Percentiles rank a stretch among this genome's conserved stretches.
These are phyloP conservation scores for Herpetomonas muscarum DNA, from an alignment of 208 protist genomes.

Conservation along the genomic window DNA sequence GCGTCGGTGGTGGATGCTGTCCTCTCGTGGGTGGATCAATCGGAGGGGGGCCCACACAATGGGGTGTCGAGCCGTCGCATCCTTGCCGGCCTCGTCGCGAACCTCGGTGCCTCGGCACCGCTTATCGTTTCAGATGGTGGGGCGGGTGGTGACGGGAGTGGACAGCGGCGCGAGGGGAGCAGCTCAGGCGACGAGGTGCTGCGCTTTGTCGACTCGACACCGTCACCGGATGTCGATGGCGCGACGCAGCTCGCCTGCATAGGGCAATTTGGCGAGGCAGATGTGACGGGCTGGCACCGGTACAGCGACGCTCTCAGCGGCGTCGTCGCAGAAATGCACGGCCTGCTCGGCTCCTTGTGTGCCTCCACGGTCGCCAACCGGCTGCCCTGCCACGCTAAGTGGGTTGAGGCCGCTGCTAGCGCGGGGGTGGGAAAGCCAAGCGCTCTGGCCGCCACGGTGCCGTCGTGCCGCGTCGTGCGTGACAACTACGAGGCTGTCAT, in stretches of 20 bases:
- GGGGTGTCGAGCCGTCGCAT: neutral
- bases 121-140: neutral
- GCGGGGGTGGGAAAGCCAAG: constrained; percentile 8
- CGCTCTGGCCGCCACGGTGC: constrained; percentile 13
- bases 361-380: constrained; percentile 15
- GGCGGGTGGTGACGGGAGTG: neutral
- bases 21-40: neutral
- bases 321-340: constrained; percentile 15
- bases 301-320: constrained; percentile 28
- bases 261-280: neutral
- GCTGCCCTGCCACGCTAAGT: constrained; percentile 50
- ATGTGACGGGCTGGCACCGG: constrained; percentile 11
- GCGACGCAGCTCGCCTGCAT: neutral
- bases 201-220: neutral
- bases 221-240: neutral
- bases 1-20: too few species aligned
- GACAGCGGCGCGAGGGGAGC: neutral
- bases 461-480: constrained; percentile 20
- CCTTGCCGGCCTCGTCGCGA: neutral
- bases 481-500: constrained; percentile 44
- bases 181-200: neutral
- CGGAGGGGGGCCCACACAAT: neutral
- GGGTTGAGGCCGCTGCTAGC: constrained; percentile 37
- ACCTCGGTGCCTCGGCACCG: neutral
- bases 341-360: constrained; percentile 30